Base-by-base conservation (phyloP, 164 flowering plant species). In the Amborella trichopoda region DNA sequence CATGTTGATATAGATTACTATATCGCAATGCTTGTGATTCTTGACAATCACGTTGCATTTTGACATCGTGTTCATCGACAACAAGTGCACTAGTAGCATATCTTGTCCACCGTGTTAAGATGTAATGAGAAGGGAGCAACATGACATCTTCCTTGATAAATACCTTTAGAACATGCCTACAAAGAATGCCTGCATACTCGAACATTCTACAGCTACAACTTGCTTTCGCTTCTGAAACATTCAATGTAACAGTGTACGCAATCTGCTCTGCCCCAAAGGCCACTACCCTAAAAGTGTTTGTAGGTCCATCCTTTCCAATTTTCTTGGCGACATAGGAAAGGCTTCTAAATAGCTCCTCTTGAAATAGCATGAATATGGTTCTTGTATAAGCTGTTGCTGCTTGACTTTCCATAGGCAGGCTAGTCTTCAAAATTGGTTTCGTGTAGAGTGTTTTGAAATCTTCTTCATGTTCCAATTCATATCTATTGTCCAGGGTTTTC, bases 381-480 rank as follows among this genome's bases (percentile, higher is more conserved):
- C 69, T 71, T 1, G 96, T 83, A 40, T 74, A 83, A 23, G 73
- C 59, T 53, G 54, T 61, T 46, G 94, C 90, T 24, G 83, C 94
- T 60, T 88, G 96, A 53, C 77, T 81, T 57, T 88, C 96, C 85
- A 83, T 81, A 5, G 96, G 96, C 6, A 87, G 81, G 33, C 85
- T 81, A 12, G 96, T 88, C 69, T 66, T 76, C 56, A 80, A 49
- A 16, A 69, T 65, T 23, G 94, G 96, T 12, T 67, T 67, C 26
- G 77, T 71, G 69, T 71, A 68, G 26, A 74, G 65, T 48, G 94
- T 78, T 53, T 83, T 72, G 23, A 62, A 58, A 60, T 81, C 85
- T 16, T 77, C 79, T 49, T 73, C 74, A 9, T 72, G 53, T 65
- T 81, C 83, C 58, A 62, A 74, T 44, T 74, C 81, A 24, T 63